These are phyloP conservation scores for Ramicandelaber brevisporus DNA, from an alignment of 192 early-diverging fungal species.

Conservation along the genomic window DNA sequence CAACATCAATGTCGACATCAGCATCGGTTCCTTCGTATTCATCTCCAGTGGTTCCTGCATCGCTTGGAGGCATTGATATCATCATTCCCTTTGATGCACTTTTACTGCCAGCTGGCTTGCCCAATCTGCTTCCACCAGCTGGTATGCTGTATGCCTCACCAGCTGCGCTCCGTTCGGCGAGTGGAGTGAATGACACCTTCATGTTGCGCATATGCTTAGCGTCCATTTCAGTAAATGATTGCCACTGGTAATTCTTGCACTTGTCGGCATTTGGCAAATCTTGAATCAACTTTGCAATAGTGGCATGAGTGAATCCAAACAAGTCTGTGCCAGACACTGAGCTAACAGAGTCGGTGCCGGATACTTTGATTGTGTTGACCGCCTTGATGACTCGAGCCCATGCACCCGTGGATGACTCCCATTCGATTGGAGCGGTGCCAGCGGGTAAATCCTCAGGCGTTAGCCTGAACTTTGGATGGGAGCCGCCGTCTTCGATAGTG, in stretches of 20 bases:
- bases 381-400: conserved; percentile 60
- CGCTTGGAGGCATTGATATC: too few relatives aligned
- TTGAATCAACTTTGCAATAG: conserved; percentile 66
- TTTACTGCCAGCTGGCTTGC: too few relatives aligned
- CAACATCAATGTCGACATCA: too few relatives aligned
- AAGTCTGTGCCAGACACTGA: conserved; percentile 74
- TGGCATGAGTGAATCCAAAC: conserved; percentile 71
- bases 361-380: conserved; percentile 54
- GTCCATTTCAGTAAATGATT: conserved; percentile 36
- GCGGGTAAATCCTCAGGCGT: conserved; percentile 55
- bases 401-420: conserved; percentile 66
- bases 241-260: conserved; percentile 47
- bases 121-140: too few relatives aligned
- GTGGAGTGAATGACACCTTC: too few relatives aligned
- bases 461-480: conserved; percentile 56
- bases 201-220: conserved; percentile 23
- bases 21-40: too few relatives aligned
- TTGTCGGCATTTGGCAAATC: conserved; percentile 46
- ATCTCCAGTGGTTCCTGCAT: too few relatives aligned
- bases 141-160: too few relatives aligned
- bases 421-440: conserved; percentile 25
- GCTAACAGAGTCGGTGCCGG: conserved; percentile 50
- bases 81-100: too few relatives aligned
- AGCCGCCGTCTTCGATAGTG: conserved; percentile 44
- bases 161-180: too few relatives aligned